These are phyloP conservation scores for Blastocystis sp. DNA, from an alignment of 352 stramenopile genomes.

Conservation along the genomic window DNA sequence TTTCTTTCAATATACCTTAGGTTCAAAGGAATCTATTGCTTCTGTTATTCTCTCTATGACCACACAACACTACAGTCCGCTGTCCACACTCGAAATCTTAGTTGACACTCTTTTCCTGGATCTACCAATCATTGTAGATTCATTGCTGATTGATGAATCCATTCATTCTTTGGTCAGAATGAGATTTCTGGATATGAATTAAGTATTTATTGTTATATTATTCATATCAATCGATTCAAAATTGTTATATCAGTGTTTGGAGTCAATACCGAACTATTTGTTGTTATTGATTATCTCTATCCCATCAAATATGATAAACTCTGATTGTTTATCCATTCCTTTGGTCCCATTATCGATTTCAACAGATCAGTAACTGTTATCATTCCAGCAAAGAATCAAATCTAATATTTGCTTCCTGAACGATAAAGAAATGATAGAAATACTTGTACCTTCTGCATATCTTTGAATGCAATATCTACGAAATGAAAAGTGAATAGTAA, in stretches of 20 bases:
- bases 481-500: too few species aligned
- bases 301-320: neutral
- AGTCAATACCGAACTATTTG: neutral
- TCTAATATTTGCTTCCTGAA: too few species aligned
- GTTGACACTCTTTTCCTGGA: slow-evolving; percentile 91
- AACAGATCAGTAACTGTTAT: slow-evolving; percentile 99
- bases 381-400: slow-evolving; percentile 88
- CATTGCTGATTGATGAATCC: slow-evolving; percentile 96
- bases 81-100: slow-evolving; percentile 83
- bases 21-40: slow-evolving; percentile 75
- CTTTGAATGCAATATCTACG: too few species aligned
- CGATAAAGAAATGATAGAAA: too few species aligned
- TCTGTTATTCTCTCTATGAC: slow-evolving; percentile 87
- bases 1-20: slow-evolving; percentile 90
- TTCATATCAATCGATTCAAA: slow-evolving; percentile 91
- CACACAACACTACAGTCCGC: slow-evolving; percentile 75
- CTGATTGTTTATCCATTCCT: slow-evolving; percentile 97
- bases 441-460: too few species aligned
- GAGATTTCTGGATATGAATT: slow-evolving; percentile 70
- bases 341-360: slow-evolving; percentile 97
- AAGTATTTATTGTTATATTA: slow-evolving; percentile 88
- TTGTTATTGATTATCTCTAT: neutral
- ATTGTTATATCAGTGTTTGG: slow-evolving; percentile 99
- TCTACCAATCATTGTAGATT: slow-evolving; percentile 85
- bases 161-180: slow-evolving; percentile 97